phyloP scores from a whole-genome alignment of 2,329 filamentous ascomycete species.

The Botrytis medusae region DNA sequence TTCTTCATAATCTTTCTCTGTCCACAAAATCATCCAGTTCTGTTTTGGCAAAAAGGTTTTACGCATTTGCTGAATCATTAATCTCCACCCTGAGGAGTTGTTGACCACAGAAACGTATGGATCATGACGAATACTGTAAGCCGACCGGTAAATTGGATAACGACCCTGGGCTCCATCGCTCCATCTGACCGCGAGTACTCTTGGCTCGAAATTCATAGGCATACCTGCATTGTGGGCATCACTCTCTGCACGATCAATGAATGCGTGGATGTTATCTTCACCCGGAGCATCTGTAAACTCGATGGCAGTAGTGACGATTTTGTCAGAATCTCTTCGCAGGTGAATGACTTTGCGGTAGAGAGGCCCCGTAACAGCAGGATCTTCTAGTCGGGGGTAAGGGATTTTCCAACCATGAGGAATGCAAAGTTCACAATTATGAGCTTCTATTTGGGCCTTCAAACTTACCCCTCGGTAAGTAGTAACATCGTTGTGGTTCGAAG shows the following conservation, averaged over 20 bases:
- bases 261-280: neutral
- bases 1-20: neutral
- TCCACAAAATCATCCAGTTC: conserved; percentile 9
- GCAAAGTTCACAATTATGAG: neutral
- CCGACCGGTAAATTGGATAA: too few relatives aligned
- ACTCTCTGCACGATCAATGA: conserved; percentile 3
- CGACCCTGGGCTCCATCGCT: neutral
- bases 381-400: neutral
- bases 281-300: conserved; percentile 3
- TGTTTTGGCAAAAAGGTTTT: neutral
- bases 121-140: neutral
- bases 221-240: conserved; percentile 1
- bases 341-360: conserved; percentile 3
- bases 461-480: neutral
- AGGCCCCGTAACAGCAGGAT: neutral
- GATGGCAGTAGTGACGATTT: neutral
- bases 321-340: neutral
- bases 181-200: neutral
- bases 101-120: neutral
- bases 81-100: neutral
- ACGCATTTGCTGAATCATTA: neutral
- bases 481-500: neutral
- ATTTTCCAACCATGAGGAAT: neutral
- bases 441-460: neutral
- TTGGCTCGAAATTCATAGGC: neutral